phyloP scores from a whole-genome alignment of 2,329 filamentous ascomycete species.

The Nemania sp. region DNA sequence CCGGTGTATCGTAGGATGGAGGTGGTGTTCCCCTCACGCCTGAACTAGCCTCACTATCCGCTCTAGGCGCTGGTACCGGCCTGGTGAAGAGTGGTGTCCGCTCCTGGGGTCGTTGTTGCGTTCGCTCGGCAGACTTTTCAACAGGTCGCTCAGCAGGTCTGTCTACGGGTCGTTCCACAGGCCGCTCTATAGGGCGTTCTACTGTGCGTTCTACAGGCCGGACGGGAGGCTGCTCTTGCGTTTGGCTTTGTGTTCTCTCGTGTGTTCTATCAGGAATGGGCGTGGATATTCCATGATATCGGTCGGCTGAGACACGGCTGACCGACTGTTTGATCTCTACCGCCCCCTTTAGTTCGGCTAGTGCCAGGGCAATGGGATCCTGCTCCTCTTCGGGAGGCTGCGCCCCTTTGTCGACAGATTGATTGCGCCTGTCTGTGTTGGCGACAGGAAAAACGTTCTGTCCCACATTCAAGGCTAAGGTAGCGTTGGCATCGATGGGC shows the following conservation, averaged over 20 bases:
- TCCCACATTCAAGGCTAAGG: constrained; percentile 91
- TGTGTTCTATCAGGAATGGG: constrained; percentile 69
- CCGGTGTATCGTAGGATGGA: constrained; percentile 83
- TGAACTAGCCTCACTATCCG: constrained; percentile 61
- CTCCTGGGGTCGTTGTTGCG: constrained; percentile 49
- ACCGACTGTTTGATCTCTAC: constrained; percentile 80
- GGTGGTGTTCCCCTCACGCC: constrained; percentile 81
- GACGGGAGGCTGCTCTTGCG: constrained; percentile 12
- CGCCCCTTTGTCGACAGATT: constrained; percentile 53
- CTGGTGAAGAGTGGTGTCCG: constrained; percentile 56
- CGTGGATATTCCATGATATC: constrained; percentile 92
- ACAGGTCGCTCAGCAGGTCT: constrained; percentile 4
- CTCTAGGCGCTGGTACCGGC: constrained; percentile 55
- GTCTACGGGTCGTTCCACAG: constrained; percentile 25
- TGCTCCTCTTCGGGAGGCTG: constrained; percentile 65
- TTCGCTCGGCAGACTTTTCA: neutral
- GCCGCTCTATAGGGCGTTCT: constrained; percentile 6
- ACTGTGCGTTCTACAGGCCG: neutral
- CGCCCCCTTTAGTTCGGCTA: constrained; percentile 92
- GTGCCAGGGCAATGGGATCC: constrained; percentile 91
- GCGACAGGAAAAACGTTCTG: constrained; percentile 96
- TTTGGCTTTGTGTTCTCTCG: constrained; percentile 48
- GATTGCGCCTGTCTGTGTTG: constrained; percentile 74
- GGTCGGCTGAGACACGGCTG: constrained; percentile 90
- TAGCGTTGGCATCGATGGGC: constrained; percentile 90